phyloP scores from a whole-genome alignment of 257 asterid genomes.

The Misopates orontium region DNA sequence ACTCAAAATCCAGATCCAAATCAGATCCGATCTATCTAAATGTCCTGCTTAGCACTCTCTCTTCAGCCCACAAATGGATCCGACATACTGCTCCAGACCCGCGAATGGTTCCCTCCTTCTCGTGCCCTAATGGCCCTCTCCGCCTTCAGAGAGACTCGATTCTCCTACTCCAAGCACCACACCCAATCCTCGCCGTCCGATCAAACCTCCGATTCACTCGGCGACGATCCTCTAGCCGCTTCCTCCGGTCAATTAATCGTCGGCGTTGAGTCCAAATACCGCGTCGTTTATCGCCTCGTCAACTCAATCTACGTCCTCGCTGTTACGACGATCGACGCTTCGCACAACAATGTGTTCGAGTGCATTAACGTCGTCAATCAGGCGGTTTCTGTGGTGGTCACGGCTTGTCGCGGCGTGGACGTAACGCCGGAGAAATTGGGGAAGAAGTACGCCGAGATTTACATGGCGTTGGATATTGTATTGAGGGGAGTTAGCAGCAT shows the following conservation, averaged over 20 bases:
- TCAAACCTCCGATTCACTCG: slow-evolving; percentile 57
- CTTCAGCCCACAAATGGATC: slow-evolving; percentile 91
- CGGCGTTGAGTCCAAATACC: slow-evolving; percentile 82
- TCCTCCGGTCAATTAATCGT: slow-evolving; percentile 93
- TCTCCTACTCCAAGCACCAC: slow-evolving; percentile 63
- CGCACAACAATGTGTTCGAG: slow-evolving; percentile 81
- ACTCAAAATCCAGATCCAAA: slow-evolving; percentile 21
- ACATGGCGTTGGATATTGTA: slow-evolving; percentile 96
- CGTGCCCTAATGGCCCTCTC: slow-evolving; percentile 94
- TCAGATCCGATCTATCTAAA: slow-evolving; percentile 14
- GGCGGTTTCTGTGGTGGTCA: slow-evolving; percentile 81
- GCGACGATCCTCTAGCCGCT: slow-evolving; percentile 95
- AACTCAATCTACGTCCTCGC: slow-evolving; percentile 91
- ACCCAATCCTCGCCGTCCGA: slow-evolving; percentile 44
- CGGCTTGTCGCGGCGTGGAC: slow-evolving; percentile 97
- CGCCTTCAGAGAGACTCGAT: slow-evolving; percentile 81
- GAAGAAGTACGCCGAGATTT: slow-evolving; percentile 87
- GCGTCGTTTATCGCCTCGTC: slow-evolving; percentile 85
- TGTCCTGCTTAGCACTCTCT: slow-evolving; percentile 90
- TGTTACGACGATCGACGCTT: slow-evolving; percentile 76
- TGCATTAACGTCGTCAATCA: slow-evolving; percentile 86
- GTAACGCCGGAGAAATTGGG: slow-evolving; percentile 91
- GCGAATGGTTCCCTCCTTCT: slow-evolving; percentile 98
- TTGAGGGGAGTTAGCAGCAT: slow-evolving; percentile 88
- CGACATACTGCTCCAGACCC: slow-evolving; percentile 89